Percentiles rank a stretch among this genome's conserved stretches.
Conservation (phyloP, 805 yeast genomes). For the Saturnispora quitensis region DNA sequence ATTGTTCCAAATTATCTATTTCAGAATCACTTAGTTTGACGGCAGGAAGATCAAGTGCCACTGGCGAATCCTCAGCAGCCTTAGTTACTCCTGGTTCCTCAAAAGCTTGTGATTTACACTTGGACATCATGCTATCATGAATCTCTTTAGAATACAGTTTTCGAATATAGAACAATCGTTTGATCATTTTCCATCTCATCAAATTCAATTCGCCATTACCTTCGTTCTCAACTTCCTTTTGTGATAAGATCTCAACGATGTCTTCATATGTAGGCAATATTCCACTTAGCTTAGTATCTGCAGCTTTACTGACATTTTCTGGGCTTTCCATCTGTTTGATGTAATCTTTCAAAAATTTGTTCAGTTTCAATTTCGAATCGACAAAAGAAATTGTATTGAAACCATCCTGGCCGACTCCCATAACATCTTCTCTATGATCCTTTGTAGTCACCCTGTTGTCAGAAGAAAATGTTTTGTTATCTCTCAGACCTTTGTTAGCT, state of each 20-base stretch:
- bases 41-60: constrained; percentile 15
- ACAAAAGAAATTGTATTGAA: constrained; percentile 38
- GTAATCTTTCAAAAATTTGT: constrained; percentile 47
- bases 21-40: constrained; percentile 37
- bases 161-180: constrained; percentile 61
- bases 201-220: constrained; percentile 29
- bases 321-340: constrained; percentile 30
- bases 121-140: constrained; percentile 1
- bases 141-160: constrained; percentile 44
- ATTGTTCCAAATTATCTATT: constrained; percentile 31
- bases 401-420: constrained; percentile 67
- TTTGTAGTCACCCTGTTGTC: constrained; percentile 71
- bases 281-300: constrained; percentile 20
- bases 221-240: constrained; percentile 28
- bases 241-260: constrained; percentile 45
- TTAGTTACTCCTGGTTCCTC: background rate
- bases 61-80: constrained; percentile 22
- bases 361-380: constrained; percentile 44
- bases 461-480: constrained; percentile 67
- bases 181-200: constrained; percentile 64
- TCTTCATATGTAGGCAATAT: constrained; percentile 45
- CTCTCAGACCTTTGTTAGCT: constrained; percentile 78
- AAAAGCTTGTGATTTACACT: background rate
- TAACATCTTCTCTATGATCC: constrained; percentile 63
- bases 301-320: background rate